phyloP scores from a whole-genome alignment of 148 eudicot species.

The Diospyros kaki region DNA sequence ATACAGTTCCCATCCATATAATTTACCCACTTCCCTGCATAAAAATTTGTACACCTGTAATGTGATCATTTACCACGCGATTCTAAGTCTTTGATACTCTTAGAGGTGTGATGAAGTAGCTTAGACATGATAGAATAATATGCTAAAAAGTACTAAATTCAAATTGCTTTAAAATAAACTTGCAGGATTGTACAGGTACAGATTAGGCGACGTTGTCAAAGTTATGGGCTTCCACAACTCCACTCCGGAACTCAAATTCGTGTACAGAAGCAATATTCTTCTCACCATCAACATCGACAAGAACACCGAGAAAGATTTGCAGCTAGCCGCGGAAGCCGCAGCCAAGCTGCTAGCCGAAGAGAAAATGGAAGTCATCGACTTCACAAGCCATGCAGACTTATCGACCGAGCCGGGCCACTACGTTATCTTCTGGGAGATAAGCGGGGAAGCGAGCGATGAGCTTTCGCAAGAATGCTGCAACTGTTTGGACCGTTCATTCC shows the following conservation, averaged over 20 bases:
- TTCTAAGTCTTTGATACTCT: too few relatives aligned
- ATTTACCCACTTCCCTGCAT: too few relatives aligned
- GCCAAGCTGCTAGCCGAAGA: constrained; percentile 42
- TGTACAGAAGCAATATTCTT: constrained; percentile 75
- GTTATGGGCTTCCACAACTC: constrained; percentile 78
- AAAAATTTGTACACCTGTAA: too few relatives aligned
- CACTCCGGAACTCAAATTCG: constrained; percentile 76
- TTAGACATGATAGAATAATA: too few relatives aligned
- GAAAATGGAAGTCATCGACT: constrained; percentile 67
- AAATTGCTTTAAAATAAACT: not conserved
- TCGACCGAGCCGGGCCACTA: constrained; percentile 67
- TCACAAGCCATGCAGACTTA: constrained; percentile 60
- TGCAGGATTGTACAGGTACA: constrained; percentile 85
- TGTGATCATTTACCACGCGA: too few relatives aligned
- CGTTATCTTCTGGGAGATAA: constrained; percentile 84
- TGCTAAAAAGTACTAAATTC: too few relatives aligned
- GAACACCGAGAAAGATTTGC: constrained; percentile 89
- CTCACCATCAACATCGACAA: constrained; percentile 90
- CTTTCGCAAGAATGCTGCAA: constrained; percentile 59
- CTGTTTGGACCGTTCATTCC: constrained; percentile 64
- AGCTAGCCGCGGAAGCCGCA: constrained; percentile 69
- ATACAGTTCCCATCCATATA: too few relatives aligned
- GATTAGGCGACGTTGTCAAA: constrained; percentile 77
- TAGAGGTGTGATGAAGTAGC: too few relatives aligned
- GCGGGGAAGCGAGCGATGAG: constrained; percentile 51